Evolutionary conservation across 495 filamentous ascomycete genomes (phyloP).

Genomic region (Lasiosphaeria hispida): DNA sequence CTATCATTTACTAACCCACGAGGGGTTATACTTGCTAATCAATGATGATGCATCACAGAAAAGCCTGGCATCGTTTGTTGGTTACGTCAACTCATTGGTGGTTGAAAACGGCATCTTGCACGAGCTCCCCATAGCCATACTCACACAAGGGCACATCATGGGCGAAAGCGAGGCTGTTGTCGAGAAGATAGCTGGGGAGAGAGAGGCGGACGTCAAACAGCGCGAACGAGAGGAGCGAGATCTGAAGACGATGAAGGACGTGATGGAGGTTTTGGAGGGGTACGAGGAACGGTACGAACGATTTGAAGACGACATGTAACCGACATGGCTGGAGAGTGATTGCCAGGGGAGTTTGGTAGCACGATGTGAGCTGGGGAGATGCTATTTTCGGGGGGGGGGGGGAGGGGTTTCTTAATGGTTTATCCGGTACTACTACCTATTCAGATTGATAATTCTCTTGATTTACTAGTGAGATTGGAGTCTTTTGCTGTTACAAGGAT

Average conservation of each 20-base stretch:
- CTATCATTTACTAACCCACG: neutral
- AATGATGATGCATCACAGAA: neutral
- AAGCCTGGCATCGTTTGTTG: conserved; percentile 7
- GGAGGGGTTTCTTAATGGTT: too few species aligned
- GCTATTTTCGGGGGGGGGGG: too few species aligned
- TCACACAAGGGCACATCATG: neutral
- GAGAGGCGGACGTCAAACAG: neutral
- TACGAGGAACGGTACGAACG: too few species aligned
- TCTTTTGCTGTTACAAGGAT: too few species aligned
- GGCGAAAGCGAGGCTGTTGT: neutral
- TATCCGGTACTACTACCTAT: too few species aligned
- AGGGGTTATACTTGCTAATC: neutral
- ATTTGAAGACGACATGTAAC: too few species aligned
- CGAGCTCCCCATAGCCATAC: conserved; percentile 7
- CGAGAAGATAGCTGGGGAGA: conserved; percentile 8
- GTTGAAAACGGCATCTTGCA: conserved; percentile 9
- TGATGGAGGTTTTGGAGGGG: conserved; percentile 4
- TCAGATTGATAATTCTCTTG: too few species aligned
- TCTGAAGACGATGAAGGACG: neutral
- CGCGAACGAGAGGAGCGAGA: neutral
- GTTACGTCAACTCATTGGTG: conserved; percentile 12
- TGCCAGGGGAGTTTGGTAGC: too few species aligned
- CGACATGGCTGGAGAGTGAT: too few species aligned
- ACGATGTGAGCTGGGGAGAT: too few species aligned
- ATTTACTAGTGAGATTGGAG: too few species aligned